Base-by-base conservation (phyloP, 257 asterid genomes). In the Osmanthus fragrans region DNA sequence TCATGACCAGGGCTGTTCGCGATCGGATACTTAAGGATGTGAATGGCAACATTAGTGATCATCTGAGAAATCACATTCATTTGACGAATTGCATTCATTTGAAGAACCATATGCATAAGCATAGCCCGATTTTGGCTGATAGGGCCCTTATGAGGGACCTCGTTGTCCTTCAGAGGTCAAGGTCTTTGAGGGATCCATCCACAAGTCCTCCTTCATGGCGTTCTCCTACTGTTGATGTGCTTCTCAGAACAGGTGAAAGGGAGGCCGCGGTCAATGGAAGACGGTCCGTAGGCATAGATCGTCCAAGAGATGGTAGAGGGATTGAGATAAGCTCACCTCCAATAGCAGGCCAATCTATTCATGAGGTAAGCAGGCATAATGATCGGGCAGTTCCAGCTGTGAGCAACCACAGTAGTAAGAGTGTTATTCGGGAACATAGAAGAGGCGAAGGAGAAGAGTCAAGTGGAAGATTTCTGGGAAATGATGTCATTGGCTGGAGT, bases 21-120 rank as follows among this genome's bases (percentile, higher is more conserved):
- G 97, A 96, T 82, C 91, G 96, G 80, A 84, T 93, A 78, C 96
- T 93, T 45, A 88, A 90, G 85, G 98, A 96, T 84, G 96, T 90
- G 79, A 93, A 96, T 84, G 96, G 90, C 65, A 83, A 91, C 78
- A 82, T 90, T 74, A 85, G 87, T 73, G 99, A 93, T 76, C 99
- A 96, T 80, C 87, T 96, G 11, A 93, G 97, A 40, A 93, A 91
- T 74, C 99, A 96, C 87, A 90, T 96, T 74, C 98, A 96, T 85
- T 82, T 96, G 85, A 96, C 99, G 6, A 96, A 96, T 76, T 96
- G 99, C 89, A 93, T 96, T 88, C 99, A 96, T 87, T 83, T 96
- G 87, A 96, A 94, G 91, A 91, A 94, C 86, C 97, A 92, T 77
- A 96, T 94, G 92, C 97, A 92, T 80, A 96, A 93, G 89, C 96